These are phyloP conservation scores for Fusarium sp. DNA, from an alignment of 2,329 filamentous ascomycete genomes.

Conservation along the genomic window DNA sequence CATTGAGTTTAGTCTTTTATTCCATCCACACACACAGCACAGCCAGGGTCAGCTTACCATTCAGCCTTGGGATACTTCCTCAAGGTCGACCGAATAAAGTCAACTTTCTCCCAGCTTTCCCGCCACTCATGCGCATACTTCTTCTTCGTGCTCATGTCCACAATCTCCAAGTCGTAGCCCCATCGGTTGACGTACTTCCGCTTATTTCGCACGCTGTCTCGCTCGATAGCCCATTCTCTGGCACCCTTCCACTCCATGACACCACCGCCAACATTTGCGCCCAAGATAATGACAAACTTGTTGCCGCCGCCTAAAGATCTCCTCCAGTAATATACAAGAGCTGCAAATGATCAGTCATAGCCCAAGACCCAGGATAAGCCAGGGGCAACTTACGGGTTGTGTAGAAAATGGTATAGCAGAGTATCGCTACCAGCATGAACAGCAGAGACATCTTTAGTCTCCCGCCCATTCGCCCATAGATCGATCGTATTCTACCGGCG, in stretches of 20 bases:
- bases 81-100: constrained; percentile 87
- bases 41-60: constrained; percentile 69
- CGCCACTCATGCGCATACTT: constrained; percentile 98
- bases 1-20: constrained; percentile 47
- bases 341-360: not conserved
- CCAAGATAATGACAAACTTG: constrained; percentile 92
- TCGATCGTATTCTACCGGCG: constrained; percentile 55
- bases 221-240: constrained; percentile 96
- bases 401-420: constrained; percentile 76
- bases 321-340: constrained; percentile 69
- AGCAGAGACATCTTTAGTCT: constrained; percentile 71
- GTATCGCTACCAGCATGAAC: constrained; percentile 67
- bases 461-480: constrained; percentile 64
- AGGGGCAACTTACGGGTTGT: constrained; percentile 70
- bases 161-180: constrained; percentile 95
- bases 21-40: not conserved
- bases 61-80: constrained; percentile 94
- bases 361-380: not conserved
- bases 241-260: constrained; percentile 99
- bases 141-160: constrained; percentile 99
- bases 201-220: constrained; percentile 96
- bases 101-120: constrained; percentile 99
- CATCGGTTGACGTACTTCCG: constrained; percentile 84
- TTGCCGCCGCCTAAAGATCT: constrained; percentile 81
- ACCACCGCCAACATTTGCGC: constrained; percentile 92